Base-by-base conservation (phyloP, 306 rosid species). In the Psophocarpus tetragonolobus region DNA sequence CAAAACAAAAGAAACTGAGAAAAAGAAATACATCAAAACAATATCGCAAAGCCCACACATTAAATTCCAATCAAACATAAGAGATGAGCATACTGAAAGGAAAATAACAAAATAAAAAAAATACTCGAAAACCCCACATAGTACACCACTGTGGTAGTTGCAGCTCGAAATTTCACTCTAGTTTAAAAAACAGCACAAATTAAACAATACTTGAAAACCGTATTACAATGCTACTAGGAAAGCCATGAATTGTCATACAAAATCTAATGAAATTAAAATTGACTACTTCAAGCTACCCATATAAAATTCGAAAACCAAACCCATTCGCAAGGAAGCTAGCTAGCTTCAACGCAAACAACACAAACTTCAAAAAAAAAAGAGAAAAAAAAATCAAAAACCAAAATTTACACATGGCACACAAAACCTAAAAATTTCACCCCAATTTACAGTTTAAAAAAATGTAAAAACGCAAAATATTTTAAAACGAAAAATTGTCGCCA, bases 231-330 rank as follows among this genome's bases (percentile, higher is more conserved):
- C 3, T 21, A 42, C 21, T 0, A 74, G 29, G 21, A 27, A 67
- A 54, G 13, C 41, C 35, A 57, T 20, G n/a, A 63, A 42, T 62
- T 15, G 18, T 41, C 27, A 71, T 50, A 61, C 74, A 61, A 29
- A 29, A 21, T 32, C 11, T 71, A 60, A 51, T 35, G 56, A 74
- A 24, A 67, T 24, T 12, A n/a, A 68, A 83, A 67, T 58, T 50
- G 24, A 24, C 51, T 20, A 74, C 78, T 6, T 11, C 15, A 71
- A 73, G 58, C 8, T 65, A 77, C 20, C 39, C 65, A 61, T 35
- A 39, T 30, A 42, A 69, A 42, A 8, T 69, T 51, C 1, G 39
- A 41, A 47, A 70, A 50, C 26, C 50, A 71, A 71, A 67, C 30
- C 68, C 57, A 70, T 42, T 36, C 33, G 24, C 21, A 63, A 0